These are phyloP conservation scores for Neurospora sp. DNA, from an alignment of 2,329 filamentous ascomycete genomes.

Conservation along the genomic window DNA sequence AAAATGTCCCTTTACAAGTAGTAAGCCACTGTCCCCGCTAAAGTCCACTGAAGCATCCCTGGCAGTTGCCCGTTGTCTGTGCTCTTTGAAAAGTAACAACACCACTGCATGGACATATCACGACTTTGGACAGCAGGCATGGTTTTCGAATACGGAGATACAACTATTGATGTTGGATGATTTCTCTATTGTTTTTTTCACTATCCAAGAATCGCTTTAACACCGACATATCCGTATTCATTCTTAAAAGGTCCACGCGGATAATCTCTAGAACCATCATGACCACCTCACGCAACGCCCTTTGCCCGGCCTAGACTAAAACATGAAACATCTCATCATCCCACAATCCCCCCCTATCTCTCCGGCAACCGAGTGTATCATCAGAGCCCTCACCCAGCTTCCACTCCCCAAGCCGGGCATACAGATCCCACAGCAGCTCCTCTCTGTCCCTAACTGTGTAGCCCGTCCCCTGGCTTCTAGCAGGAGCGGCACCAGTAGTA, in stretches of 20 bases:
- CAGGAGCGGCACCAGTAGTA: not conserved
- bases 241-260: not conserved
- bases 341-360: not conserved
- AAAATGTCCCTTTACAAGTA: not conserved
- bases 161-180: not conserved
- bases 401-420: conserved; percentile 24
- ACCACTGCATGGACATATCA: not conserved
- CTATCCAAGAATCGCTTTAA: not conserved
- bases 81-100: not conserved
- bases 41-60: not conserved
- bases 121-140: not conserved
- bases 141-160: not conserved
- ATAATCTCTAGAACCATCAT: not conserved
- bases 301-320: not conserved
- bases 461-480: conserved; percentile 10
- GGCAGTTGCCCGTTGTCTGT: not conserved
- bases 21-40: not conserved
- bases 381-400: conserved; percentile 6
- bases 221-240: not conserved
- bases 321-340: not conserved
- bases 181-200: not conserved
- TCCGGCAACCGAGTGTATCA: not conserved
- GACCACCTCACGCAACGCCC: not conserved
- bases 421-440: conserved; percentile 23
- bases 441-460: conserved; percentile 22